These are phyloP conservation scores for Melocanna baccifera DNA, from an alignment of 176 grass and related monocot species.

Conservation along the genomic window DNA sequence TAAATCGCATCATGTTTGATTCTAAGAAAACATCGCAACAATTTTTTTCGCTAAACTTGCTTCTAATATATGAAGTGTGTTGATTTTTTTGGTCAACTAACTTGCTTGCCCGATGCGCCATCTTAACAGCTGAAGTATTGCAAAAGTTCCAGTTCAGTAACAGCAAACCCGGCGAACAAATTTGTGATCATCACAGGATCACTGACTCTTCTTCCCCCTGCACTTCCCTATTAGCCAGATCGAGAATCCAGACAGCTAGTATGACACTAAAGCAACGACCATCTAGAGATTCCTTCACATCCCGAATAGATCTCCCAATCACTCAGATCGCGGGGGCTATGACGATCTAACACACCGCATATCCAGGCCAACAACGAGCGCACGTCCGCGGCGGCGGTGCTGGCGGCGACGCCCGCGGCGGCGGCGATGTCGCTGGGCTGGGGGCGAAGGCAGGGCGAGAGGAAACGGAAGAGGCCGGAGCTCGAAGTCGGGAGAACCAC, in stretches of 20 bases:
- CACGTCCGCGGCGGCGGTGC: constrained; percentile 39
- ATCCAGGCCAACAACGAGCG: not conserved
- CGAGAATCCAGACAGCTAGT: not conserved
- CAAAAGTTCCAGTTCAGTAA: not conserved
- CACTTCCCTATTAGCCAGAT: not conserved
- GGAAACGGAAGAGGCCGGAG: constrained; percentile 63
- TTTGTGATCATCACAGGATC: not conserved
- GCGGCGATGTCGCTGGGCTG: constrained; percentile 52
- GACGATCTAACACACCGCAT: not conserved
- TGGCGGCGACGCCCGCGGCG: constrained; percentile 71
- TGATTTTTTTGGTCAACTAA: not conserved
- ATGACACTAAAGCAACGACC: not conserved
- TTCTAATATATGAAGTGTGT: too few relatives aligned
- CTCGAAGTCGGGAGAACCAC: constrained; percentile 49
- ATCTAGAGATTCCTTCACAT: too few relatives aligned
- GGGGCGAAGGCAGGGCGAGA: constrained; percentile 50
- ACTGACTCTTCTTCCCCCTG: not conserved
- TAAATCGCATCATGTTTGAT: too few relatives aligned
- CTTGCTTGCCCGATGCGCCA: not conserved
- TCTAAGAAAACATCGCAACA: not conserved
- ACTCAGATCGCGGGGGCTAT: not conserved
- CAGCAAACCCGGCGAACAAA: not conserved
- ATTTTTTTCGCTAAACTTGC: not conserved
- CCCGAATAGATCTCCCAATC: not conserved
- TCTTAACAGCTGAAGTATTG: not conserved